Evolutionary conservation across 2,329 filamentous ascomycete species (phyloP).

Genomic region (Cladophialophora immunda): DNA sequence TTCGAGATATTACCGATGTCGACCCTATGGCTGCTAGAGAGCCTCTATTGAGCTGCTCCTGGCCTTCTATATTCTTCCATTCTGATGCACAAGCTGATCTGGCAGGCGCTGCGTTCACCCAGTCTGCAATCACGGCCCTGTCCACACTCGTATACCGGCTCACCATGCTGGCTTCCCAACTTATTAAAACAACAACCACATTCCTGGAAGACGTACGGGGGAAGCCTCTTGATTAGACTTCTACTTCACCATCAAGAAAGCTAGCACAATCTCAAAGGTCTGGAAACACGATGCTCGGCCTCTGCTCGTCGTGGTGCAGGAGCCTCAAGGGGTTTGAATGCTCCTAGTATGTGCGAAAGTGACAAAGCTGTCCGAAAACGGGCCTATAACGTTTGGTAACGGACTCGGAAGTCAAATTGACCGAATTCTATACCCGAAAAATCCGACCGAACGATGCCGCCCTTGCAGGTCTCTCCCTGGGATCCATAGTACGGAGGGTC

Average conservation of each 20-base stretch:
- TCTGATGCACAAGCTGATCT: neutral
- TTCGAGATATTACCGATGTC: neutral
- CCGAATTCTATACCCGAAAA: neutral
- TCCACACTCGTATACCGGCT: neutral
- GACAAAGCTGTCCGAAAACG: neutral
- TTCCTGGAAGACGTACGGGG: neutral
- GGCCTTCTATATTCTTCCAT: neutral
- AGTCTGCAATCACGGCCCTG: neutral
- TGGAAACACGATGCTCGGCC: neutral
- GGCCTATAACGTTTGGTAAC: neutral
- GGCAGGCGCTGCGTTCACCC: neutral
- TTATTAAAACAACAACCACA: neutral
- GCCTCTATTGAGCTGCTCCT: neutral
- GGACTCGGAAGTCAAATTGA: neutral
- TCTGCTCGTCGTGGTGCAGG: neutral
- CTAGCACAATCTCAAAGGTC: neutral
- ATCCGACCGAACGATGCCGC: neutral
- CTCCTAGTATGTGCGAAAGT: neutral
- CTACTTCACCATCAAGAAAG: neutral
- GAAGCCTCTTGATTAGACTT: neutral
- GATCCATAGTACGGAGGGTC: neutral
- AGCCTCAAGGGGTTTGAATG: neutral
- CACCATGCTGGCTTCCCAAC: neutral
- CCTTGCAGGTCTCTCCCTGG: neutral
- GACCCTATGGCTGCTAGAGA: neutral